These are phyloP conservation scores for Calocera viscosa DNA, from an alignment of 768 basidiomycete genomes.

Conservation along the genomic window DNA sequence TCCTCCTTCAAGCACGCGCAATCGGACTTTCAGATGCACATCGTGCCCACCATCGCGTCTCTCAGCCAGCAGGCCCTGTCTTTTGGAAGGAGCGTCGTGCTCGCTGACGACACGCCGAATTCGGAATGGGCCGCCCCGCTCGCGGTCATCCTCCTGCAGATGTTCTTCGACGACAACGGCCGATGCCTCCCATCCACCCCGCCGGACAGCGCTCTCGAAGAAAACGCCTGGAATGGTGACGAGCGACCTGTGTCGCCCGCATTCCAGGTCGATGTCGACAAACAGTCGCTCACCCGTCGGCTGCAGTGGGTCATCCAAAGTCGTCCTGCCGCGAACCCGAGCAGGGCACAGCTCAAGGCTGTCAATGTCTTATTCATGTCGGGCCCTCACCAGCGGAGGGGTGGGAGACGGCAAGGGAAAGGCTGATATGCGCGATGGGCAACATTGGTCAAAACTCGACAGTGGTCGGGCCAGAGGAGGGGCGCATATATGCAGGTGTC, in stretches of 20 bases:
- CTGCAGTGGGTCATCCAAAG: constrained; percentile 79
- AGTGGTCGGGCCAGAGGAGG: no score
- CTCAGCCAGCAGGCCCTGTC: constrained; percentile 34
- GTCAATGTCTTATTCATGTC: constrained; percentile 60
- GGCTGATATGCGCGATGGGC: no score
- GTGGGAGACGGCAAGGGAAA: background rate
- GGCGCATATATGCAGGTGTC: no score
- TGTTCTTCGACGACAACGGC: constrained; percentile 48
- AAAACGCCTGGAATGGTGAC: background rate
- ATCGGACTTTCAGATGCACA: background rate
- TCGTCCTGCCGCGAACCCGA: constrained; percentile 66
- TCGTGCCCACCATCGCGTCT: constrained; percentile 31
- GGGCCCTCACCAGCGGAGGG: background rate
- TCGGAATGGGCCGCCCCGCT: constrained; percentile 51
- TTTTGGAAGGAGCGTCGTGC: constrained; percentile 31
- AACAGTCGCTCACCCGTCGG: constrained; percentile 53
- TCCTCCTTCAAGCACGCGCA: constrained; percentile 3
- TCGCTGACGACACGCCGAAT: constrained; percentile 45
- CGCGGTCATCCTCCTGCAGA: constrained; percentile 43
- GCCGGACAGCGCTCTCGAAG: background rate
- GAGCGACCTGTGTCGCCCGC: background rate
- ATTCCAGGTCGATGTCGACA: constrained; percentile 23
- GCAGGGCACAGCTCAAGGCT: constrained; percentile 63
- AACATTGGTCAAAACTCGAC: no score
- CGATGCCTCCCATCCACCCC: background rate